phyloP scores from a whole-genome alignment of 2,329 filamentous ascomycete species.

The Paraphaeosphaeria minitans region DNA sequence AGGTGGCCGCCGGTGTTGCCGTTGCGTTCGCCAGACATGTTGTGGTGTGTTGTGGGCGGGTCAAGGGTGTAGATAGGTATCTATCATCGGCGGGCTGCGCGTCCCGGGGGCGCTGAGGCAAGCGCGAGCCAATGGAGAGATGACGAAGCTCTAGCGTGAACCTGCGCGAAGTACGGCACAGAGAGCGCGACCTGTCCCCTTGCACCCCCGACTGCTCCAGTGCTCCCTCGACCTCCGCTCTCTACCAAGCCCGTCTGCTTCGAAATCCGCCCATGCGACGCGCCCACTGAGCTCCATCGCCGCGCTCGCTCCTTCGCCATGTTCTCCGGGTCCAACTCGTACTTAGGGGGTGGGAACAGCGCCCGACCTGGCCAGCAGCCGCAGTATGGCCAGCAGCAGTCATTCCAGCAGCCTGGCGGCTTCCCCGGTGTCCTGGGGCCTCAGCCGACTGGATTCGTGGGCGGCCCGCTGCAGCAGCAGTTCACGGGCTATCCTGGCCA shows the following conservation, averaged over 20 bases:
- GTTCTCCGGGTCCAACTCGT: constrained; percentile 91
- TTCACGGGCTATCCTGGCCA: constrained; percentile 56
- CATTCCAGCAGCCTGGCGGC: constrained; percentile 60
- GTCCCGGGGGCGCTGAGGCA: constrained; percentile 16
- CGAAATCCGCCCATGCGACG: constrained; percentile 8
- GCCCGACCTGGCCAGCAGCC: constrained; percentile 67
- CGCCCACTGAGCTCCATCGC: constrained; percentile 8
- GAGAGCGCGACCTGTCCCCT: constrained; percentile 28
- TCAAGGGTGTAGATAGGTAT: constrained; percentile 14
- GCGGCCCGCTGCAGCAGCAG: constrained; percentile 55
- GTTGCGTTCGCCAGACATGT: constrained; percentile 41
- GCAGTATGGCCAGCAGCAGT: constrained; percentile 56
- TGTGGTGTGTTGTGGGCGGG: constrained; percentile 21
- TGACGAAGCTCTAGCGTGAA: constrained; percentile 41
- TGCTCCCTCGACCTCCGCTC: constrained; percentile 11
- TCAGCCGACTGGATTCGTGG: constrained; percentile 59
- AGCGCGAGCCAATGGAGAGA: constrained; percentile 23
- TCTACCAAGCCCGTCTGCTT: constrained; percentile 4
- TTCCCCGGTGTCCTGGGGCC: constrained; percentile 52
- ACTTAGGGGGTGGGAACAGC: constrained; percentile 77
- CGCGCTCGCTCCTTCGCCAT: constrained; percentile 56
- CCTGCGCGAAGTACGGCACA: constrained; percentile 29
- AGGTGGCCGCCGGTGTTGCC: constrained; percentile 27
- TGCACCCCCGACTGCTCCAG: constrained; percentile 23
- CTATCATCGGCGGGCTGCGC: constrained; percentile 16